Evolutionary conservation across 2,329 filamentous ascomycete genomes (phyloP).

Genomic region (Penicillium palitans): DNA sequence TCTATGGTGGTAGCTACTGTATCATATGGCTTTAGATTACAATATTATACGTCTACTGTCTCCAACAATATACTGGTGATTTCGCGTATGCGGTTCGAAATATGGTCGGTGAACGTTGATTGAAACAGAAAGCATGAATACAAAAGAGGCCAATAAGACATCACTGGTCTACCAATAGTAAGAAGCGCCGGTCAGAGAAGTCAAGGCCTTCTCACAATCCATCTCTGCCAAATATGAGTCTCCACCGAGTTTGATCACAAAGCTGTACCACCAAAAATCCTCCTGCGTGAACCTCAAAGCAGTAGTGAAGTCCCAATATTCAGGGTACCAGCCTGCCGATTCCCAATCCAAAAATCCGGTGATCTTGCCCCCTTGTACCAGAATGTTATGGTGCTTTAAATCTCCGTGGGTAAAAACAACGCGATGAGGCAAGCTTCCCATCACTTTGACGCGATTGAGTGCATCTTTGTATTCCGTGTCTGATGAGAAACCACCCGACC

Average conservation of each 20-base stretch:
- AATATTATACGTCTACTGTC: too few relatives aligned
- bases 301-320: slow-evolving; percentile 20
- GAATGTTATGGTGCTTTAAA: slow-evolving; percentile 22
- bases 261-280: slow-evolving; percentile 24
- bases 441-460: slow-evolving; percentile 20
- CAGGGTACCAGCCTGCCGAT: not conserved
- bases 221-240: slow-evolving; percentile 18
- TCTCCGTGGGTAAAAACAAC: slow-evolving; percentile 29
- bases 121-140: too few relatives aligned
- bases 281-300: slow-evolving; percentile 12
- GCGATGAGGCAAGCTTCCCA: slow-evolving; percentile 21
- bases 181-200: slow-evolving; percentile 16
- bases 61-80: too few relatives aligned
- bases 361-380: slow-evolving; percentile 16
- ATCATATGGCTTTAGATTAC: too few relatives aligned
- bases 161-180: slow-evolving; percentile 17
- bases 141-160: too few relatives aligned
- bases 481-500: slow-evolving; percentile 24
- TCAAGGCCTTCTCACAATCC: slow-evolving; percentile 20
- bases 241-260: slow-evolving; percentile 19
- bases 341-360: slow-evolving; percentile 28
- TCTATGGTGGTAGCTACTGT: too few relatives aligned
- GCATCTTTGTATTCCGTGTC: slow-evolving; percentile 25
- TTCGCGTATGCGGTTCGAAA: too few relatives aligned
- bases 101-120: too few relatives aligned